Evolutionary conservation across 441 rosid species (phyloP).

Genomic region (Arabidopsis hybrid): DNA sequence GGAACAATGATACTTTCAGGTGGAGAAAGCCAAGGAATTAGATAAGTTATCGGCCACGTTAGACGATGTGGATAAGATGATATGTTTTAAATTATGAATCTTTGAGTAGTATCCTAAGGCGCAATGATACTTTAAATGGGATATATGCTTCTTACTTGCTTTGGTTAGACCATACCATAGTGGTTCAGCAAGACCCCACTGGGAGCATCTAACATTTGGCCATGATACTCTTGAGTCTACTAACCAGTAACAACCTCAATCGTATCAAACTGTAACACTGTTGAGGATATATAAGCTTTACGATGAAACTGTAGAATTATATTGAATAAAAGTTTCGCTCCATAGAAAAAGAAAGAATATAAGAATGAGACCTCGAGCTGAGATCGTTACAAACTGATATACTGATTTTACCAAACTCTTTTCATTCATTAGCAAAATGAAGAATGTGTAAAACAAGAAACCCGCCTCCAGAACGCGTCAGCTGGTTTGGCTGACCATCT

Average conservation of each 20-base stretch:
- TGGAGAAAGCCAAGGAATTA: no score
- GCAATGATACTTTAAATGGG: not conserved
- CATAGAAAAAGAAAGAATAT: conserved; percentile 29
- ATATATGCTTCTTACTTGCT: conserved; percentile 62
- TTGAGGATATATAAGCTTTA: not conserved
- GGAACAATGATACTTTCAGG: no score
- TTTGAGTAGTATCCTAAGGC: not conserved
- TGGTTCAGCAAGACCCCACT: conserved; percentile 91
- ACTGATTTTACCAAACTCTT: conserved; percentile 26
- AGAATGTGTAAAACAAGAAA: conserved; percentile 34
- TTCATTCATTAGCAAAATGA: conserved; percentile 2
- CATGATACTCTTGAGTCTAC: conserved; percentile 48
- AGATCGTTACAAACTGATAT: conserved; percentile 42
- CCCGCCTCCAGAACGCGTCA: not conserved
- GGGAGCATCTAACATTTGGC: conserved; percentile 99
- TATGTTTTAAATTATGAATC: not conserved
- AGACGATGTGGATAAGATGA: no score
- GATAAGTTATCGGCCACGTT: no score
- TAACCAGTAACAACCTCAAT: not conserved
- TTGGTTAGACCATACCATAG: conserved; percentile 91
- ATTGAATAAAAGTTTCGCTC: conserved; percentile 27
- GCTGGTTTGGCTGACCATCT: conserved; percentile 34
- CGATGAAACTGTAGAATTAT: not conserved
- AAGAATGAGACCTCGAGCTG: conserved; percentile 48
- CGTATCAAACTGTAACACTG: not conserved